phyloP scores from a whole-genome alignment of 306 rosid genomes.

The Astragalus glycyphyllos region DNA sequence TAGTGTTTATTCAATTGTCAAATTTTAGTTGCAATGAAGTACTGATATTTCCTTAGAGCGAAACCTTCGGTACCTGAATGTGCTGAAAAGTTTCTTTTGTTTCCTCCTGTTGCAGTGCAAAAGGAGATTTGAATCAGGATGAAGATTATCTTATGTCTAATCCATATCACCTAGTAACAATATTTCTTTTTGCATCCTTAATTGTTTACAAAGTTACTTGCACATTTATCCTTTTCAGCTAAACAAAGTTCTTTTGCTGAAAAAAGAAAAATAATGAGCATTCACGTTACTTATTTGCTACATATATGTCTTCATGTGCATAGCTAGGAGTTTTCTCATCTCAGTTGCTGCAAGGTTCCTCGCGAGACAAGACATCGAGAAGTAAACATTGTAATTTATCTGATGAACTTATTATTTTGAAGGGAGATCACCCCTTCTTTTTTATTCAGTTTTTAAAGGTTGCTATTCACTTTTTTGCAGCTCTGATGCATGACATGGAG shows the following conservation, averaged over 20 bases:
- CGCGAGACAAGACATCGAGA: conserved; percentile 73
- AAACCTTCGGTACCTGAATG: conserved; percentile 28
- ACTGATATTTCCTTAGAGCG: conserved; percentile 25
- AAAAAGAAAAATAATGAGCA: conserved; percentile 3
- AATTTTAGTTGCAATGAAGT: conserved; percentile 30
- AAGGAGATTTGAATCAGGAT: conserved; percentile 72
- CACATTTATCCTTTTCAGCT: background rate
- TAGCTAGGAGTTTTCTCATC: conserved; percentile 99
- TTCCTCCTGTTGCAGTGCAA: conserved; percentile 69
- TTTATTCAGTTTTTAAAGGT: conserved; percentile 17
- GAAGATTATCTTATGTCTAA: conserved; percentile 81
- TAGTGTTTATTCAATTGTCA: conserved; percentile 27
- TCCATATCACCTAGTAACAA: conserved; percentile 86
- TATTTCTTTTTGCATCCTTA: conserved; percentile 33
- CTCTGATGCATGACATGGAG: conserved; percentile 79
- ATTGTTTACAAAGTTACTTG: conserved; percentile 1
- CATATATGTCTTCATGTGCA: conserved; percentile 49
- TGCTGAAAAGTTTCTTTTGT: conserved; percentile 28
- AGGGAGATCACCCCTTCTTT: background rate
- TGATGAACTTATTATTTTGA: conserved; percentile 41
- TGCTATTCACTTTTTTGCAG: conserved; percentile 51
- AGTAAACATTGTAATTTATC: conserved; percentile 72
- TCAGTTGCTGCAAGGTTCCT: conserved; percentile 94
- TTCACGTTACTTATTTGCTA: conserved; percentile 48
- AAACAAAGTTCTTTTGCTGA: background rate